Conservation (phyloP, 805 yeast species). For the Kodamaea restingae region DNA sequence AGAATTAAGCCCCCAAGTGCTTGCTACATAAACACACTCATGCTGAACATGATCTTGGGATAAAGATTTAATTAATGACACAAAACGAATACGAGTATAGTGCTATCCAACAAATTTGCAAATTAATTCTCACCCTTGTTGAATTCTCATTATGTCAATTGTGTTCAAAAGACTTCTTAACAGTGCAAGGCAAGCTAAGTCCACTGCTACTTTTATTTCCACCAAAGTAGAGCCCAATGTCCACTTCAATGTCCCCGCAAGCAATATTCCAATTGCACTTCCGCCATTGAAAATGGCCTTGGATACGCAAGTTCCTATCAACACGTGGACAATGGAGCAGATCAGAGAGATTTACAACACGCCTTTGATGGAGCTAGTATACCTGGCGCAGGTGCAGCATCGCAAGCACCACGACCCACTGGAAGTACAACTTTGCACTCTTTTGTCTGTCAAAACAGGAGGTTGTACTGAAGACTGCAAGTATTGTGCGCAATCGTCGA, state of each 20-base stretch:
- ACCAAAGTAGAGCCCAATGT: constrained; percentile 8
- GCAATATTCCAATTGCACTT: neutral
- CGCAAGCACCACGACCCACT: constrained; percentile 60
- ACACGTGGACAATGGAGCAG: constrained; percentile 59
- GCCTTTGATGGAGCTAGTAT: constrained; percentile 44
- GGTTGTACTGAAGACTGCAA: constrained; percentile 64
- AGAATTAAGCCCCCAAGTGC: too few species aligned
- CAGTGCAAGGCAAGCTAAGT: constrained; percentile 1
- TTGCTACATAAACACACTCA: too few species aligned
- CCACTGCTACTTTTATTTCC: constrained; percentile 1
- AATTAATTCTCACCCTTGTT: neutral
- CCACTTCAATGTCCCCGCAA: constrained; percentile 10
- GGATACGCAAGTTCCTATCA: constrained; percentile 16
- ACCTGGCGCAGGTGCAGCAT: constrained; percentile 60
- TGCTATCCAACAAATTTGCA: too few species aligned
- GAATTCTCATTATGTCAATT: constrained; percentile 1
- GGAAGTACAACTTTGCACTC: constrained; percentile 69
- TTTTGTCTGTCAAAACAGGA: constrained; percentile 51
- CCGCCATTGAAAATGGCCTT: constrained; percentile 11
- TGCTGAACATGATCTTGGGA: too few species aligned
- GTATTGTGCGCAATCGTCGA: constrained; percentile 68
- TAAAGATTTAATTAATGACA: too few species aligned
- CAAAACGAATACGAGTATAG: too few species aligned
- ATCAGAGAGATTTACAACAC: constrained; percentile 57
- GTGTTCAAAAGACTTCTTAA: neutral